Percentiles rank a stretch among this genome's conserved stretches.
phyloP scores from a whole-genome alignment of 192 early-diverging fungal genomes.

The Umbelopsis ramanniana region DNA sequence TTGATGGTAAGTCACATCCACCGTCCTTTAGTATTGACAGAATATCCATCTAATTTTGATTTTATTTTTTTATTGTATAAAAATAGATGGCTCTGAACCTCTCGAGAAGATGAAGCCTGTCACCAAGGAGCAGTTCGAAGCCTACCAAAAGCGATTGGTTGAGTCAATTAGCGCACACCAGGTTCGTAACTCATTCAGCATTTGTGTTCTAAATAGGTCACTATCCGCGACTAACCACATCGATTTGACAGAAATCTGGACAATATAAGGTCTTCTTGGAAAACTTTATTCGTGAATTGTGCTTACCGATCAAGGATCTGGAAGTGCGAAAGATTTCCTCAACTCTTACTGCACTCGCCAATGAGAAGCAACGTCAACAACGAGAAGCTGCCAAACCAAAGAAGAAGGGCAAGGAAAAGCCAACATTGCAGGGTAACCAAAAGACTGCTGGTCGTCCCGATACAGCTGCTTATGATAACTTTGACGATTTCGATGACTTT shows the following conservation, averaged over 20 bases:
- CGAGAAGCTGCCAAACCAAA: slow-evolving; percentile 68
- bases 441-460: slow-evolving; percentile 24
- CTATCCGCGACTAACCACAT: not conserved
- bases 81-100: slow-evolving; percentile 11
- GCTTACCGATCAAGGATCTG: slow-evolving; percentile 60
- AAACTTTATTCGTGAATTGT: slow-evolving; percentile 66
- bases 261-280: slow-evolving; percentile 62
- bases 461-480: slow-evolving; percentile 26
- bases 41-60: not conserved
- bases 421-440: slow-evolving; percentile 27
- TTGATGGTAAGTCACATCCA: slow-evolving; percentile 48
- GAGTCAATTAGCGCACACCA: slow-evolving; percentile 59
- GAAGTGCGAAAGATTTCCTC: slow-evolving; percentile 67
- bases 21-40: no score
- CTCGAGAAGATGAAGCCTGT: slow-evolving; percentile 54
- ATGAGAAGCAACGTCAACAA: slow-evolving; percentile 72
- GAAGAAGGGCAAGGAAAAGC: slow-evolving; percentile 61
- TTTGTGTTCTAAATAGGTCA: not conserved
- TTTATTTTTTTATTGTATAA: not conserved
- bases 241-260: slow-evolving; percentile 31
- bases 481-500: slow-evolving; percentile 45
- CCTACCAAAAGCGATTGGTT: slow-evolving; percentile 63
- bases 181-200: slow-evolving; percentile 38
- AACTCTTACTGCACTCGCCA: slow-evolving; percentile 68
- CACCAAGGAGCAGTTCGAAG: slow-evolving; percentile 71